Evolutionary conservation across 768 basidiomycete species (phyloP), one percentile per base, ranked within the genome.

Genomic region (Boletus subcaerulescens): DNA sequence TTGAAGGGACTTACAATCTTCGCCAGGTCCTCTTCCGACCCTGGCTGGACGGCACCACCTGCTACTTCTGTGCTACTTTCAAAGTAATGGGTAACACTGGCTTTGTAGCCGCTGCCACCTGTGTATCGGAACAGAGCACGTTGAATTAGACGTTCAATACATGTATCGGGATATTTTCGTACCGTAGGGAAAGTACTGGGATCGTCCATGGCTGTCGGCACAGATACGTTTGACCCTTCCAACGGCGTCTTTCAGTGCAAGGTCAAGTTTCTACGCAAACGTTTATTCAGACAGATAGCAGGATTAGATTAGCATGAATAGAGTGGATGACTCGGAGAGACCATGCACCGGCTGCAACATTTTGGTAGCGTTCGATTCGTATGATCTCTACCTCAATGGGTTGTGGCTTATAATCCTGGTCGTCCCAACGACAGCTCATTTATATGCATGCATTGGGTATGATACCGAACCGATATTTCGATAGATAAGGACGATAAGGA

Each of bases 41-140:
- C 60, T 5, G 60, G 60, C 24, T 60, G 60, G 31, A 60, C 53
- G 3, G 60, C 57, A 33, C 50, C 44, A 5, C 7, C 40, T 11
- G 57, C 39, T 15, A 59, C 33, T 7, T 59, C 53, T 4, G 57
- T 41, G 22, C 57, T 60, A n/a, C 60, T 60, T 31, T 55, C 50
- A 14, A 52, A 55, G 57, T 52, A 55, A 35, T 60, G 60, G 11
- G 35, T 48, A 3, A 60, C 53, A 8, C 60, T 46, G 31, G 47
- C 40, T 33, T 59, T 55, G 42, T 60, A 60, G 12, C 59, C 57
- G 10, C 44, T 59, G 26, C 59, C 59, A 38, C 59, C 59, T 60
- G 18, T 9, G n/a, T 6, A n/a, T 3, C 9, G 8, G 17, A 18
- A 39, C 24, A 29, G 9, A 33, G 36, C 7, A 29, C 11, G 15